Conservation (phyloP, 805 yeast genomes). For the Wickerhamiella siamensis region DNA sequence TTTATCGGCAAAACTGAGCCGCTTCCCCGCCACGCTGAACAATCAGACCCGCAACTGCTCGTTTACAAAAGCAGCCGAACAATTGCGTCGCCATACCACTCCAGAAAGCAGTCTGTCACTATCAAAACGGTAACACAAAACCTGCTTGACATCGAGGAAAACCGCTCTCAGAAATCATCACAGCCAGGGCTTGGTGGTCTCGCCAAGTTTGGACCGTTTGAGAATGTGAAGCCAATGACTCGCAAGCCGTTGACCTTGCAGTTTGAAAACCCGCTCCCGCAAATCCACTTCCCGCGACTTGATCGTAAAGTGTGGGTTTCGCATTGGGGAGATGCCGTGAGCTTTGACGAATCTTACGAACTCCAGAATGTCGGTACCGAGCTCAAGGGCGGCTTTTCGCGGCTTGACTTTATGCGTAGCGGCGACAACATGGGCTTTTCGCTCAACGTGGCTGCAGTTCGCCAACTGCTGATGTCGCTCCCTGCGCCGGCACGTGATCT, state of each 20-base stretch:
- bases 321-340: slow-evolving; percentile 57
- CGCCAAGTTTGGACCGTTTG: slow-evolving; percentile 43
- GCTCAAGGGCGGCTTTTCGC: slow-evolving; percentile 46
- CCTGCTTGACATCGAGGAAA: slow-evolving; percentile 32
- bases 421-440: slow-evolving; percentile 23
- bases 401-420: slow-evolving; percentile 57
- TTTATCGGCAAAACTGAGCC: slow-evolving; percentile 39
- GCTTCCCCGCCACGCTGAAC: slow-evolving; percentile 44
- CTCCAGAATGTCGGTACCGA: slow-evolving; percentile 61
- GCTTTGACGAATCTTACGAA: slow-evolving; percentile 79
- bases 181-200: slow-evolving; percentile 18
- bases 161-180: slow-evolving; percentile 10
- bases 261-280: slow-evolving; percentile 52
- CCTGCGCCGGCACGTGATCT: slow-evolving; percentile 43
- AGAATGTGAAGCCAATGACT: slow-evolving; percentile 33
- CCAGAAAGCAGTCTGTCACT: slow-evolving; percentile 33
- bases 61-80: slow-evolving; percentile 39
- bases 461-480: slow-evolving; percentile 44
- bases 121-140: slow-evolving; percentile 32
- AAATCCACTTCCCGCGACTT: slow-evolving; percentile 44
- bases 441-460: slow-evolving; percentile 44
- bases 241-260: slow-evolving; percentile 38
- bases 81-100: slow-evolving; percentile 48
- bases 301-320: slow-evolving; percentile 79
- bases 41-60: slow-evolving; percentile 49